Base-by-base conservation (phyloP, 306 rosid species). In the Sindora glabra region DNA sequence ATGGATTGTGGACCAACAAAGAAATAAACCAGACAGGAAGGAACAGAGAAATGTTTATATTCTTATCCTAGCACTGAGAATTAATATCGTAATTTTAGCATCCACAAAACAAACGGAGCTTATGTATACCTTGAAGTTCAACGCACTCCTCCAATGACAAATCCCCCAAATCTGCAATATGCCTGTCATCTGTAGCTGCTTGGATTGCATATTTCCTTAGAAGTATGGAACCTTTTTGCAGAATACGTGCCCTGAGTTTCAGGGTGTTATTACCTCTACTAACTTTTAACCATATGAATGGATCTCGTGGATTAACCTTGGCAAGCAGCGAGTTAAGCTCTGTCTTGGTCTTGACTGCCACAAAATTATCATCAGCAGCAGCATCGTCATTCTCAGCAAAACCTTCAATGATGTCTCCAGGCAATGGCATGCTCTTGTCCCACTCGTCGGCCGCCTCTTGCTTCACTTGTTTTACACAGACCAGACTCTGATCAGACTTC, bases 351-450 rank as follows among this genome's bases (percentile, higher is more conserved):
- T 78, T 89, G 5, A 72, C 73, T 0, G 68, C 70, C 30, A 74
- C 49, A 12, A 81, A 85, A 17, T 62, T 24, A 58, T 67, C 75
- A 5, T 78, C 83, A 4, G 8, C 65, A 58, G 64, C 75, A 5
- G 76, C 83, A 4, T 5, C 65, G 2, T 69, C 71, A 1, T 27
- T 59, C 49, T 68, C 69, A 0, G 68, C 73, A 29, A 80, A 36
- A 2, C 94, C 94, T 71, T 83, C 86, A 34, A 85, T 79, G 61
- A 85, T 75, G 65, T 89, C 90, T 16, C 90, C 89, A 0, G 90
- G 90, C 48, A 89, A 73, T 14, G 94, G 90, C 96, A 85, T 82
- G 72, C 70, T 74, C 48, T 77, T 86, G 15, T 79, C 80, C 94
- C 96, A 89, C 36, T 89, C 96, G 16, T 83, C 81, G 7, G 49